Evolutionary conservation across 2,329 filamentous ascomycete genomes (phyloP), one percentile per base, ranked within the genome.

Genomic region (Endothia cerciana): DNA sequence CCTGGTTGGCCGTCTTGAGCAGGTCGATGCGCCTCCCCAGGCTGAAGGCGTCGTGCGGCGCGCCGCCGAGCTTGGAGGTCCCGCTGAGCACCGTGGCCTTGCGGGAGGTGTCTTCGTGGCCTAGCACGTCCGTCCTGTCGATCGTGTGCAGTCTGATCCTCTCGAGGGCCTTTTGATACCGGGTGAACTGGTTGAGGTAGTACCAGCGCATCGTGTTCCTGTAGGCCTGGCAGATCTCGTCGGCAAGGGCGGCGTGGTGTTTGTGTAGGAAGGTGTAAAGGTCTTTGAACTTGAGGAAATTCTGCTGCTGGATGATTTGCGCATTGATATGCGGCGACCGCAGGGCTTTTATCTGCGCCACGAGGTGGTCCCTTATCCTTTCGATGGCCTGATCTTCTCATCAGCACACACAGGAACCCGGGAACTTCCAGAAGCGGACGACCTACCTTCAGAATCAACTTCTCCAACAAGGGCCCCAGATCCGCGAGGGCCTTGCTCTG

Each of bases 151-250:
- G 77, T 73, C 91, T 94, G 67, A 99, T 84, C 76, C 93, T 96
- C 64, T 91, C 89, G 6, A 99, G 82, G 0, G 95, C 89, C 71
- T 89, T 89, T 69, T 91, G 88, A 76, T 99, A 99, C 41, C 94
- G 89, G 3, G 87, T 89, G 74, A 99, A 99, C 76, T 97, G 92
- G 70, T 91, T 95, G 62, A 91, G 80, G 75, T 98, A 98, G 74
- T 99, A 99, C 95, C 95, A 99, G 62, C 93, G 88, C 93, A 99
- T 99, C 0, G 96, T 99, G 76, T 97, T 97, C 80, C 96, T 90
- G 74, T 99, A 99, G 3, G 96, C 95, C 75, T 93, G 91, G 10
- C 89, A 89, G 70, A 99, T 97, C 77, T 99, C 92, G 62, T 94
- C 90, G 10, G 92, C 93, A 6, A 99, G 86, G n/a, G 87, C 84